Base-by-base conservation (phyloP, 805 yeast species). In the Kodamaea leandrae region DNA sequence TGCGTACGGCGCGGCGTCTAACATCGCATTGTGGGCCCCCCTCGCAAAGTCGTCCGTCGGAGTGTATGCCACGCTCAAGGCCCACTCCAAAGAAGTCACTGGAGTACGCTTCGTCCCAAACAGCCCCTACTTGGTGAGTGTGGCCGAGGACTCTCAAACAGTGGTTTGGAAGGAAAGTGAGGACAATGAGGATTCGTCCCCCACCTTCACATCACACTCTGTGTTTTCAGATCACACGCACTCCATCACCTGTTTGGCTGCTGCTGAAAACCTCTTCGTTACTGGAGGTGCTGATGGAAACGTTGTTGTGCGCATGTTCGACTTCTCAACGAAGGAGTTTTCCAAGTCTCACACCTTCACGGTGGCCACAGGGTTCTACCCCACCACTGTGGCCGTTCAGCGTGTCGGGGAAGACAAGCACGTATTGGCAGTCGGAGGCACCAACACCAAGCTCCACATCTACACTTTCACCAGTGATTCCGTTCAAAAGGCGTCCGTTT, bases 381-480 rank as follows among this genome's bases (percentile, higher is more conserved):
- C 83, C 1, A 46, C 64, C 9, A 37, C 63, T 15, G 47, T 69
- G 36, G 66, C 69, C 5, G 27, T 68, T 4, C 63, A 64, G 41
- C 54, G 62, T 15, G 51, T 72, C 34, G 60, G 51, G 25, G 47
- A 49, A 9, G 32, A 51, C 3, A 62, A 68, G 35, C 75, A 65
- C 49, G 49, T 83, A 5, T 51, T 85, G 17, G 83, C 87, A 1
- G 57, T 82, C n/a, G 95, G 93, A 15, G 95, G 95, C 13, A 82
- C 95, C 0, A 72, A 72, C 12, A 58, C 74, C 7, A 54, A 58
- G 23, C 54, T 90, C 4, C 78, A 71, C 44, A 69, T 86, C 4
- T 79, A 77, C 51, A 60, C 82, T 0, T 74, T 80, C 45, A 42
- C 48, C 1, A 30, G 37, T 2, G 42, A 49, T 9, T 63, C 72